A percentile compares a stretch with the other conserved stretches of the same genome.
phyloP scores from a whole-genome alignment of 2,329 filamentous ascomycete species.

The Aspergillus sp. region DNA sequence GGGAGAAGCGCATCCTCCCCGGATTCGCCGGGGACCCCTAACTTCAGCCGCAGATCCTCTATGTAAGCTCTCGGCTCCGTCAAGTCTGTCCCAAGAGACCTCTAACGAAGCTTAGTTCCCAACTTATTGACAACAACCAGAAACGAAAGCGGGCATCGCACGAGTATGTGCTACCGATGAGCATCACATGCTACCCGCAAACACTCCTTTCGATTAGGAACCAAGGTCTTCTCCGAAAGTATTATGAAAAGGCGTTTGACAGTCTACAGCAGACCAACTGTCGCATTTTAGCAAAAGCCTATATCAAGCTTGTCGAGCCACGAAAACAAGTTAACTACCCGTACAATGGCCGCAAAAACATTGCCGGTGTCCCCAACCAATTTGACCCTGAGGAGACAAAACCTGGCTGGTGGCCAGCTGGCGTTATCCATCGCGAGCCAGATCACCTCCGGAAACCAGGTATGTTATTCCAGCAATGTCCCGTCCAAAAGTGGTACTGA shows the following conservation, averaged over 20 bases:
- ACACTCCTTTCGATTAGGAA: conserved; percentile 26
- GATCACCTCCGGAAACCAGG: conserved; percentile 35
- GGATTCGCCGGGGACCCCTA: conserved; percentile 12
- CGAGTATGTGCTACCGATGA: conserved; percentile 22
- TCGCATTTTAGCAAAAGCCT: conserved; percentile 35
- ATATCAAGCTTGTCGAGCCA: conserved; percentile 37
- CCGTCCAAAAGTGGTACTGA: background rate
- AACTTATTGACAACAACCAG: conserved; percentile 7
- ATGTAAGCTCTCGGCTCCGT: conserved; percentile 3
- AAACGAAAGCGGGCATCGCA: conserved; percentile 20
- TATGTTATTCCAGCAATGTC: conserved; percentile 13
- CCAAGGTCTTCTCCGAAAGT: conserved; percentile 24
- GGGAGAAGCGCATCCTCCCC: conserved; percentile 19
- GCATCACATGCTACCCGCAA: conserved; percentile 25
- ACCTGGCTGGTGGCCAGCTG: conserved; percentile 35
- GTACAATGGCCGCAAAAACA: conserved; percentile 35
- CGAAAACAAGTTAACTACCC: conserved; percentile 38
- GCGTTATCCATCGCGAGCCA: conserved; percentile 33
- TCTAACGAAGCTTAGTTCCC: conserved; percentile 8
- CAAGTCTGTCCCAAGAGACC: background rate
- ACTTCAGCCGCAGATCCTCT: conserved; percentile 8
- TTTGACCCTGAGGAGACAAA: conserved; percentile 35
- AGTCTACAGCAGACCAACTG: conserved; percentile 38
- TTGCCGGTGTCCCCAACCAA: conserved; percentile 29
- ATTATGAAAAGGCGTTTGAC: conserved; percentile 35